These are phyloP conservation scores for Paramarasmius palmivorus DNA, from an alignment of 1,284 basidiomycete genomes.

Conservation along the genomic window DNA sequence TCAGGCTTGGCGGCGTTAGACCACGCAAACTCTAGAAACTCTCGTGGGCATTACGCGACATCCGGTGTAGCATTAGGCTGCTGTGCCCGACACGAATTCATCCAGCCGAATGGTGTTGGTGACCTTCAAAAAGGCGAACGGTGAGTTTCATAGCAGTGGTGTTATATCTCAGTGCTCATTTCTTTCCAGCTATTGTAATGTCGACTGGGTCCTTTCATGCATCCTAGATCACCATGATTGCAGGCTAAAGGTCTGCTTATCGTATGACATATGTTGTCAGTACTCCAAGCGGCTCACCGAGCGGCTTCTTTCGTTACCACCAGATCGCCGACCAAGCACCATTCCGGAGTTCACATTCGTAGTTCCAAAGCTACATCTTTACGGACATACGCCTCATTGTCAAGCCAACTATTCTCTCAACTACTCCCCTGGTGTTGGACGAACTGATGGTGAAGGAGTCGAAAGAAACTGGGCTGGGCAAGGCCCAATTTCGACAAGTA, in stretches of 20 bases:
- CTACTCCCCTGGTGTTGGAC: constrained; percentile 16
- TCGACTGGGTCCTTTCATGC: constrained; percentile 25
- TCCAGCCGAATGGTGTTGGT: constrained; percentile 19
- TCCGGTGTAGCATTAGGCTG: constrained; percentile 21
- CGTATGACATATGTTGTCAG: constrained; percentile 27
- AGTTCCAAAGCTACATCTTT: constrained; percentile 28
- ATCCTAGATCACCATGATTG: neutral
- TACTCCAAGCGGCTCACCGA: constrained; percentile 17
- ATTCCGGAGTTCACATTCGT: neutral
- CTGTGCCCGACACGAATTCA: constrained; percentile 24
- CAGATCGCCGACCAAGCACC: constrained; percentile 2
- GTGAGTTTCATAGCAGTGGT: constrained; percentile 11
- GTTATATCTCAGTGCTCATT: constrained; percentile 5
- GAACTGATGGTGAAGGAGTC: constrained; percentile 30
- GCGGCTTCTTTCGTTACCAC: constrained; percentile 16
- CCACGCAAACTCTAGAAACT: constrained; percentile 14
- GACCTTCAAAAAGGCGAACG: constrained; percentile 24
- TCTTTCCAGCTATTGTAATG: constrained; percentile 24
- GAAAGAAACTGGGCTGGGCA: constrained; percentile 20
- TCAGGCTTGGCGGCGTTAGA: constrained; percentile 16
- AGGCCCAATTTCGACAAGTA: constrained; percentile 17
- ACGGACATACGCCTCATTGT: constrained; percentile 21
- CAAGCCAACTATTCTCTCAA: constrained; percentile 26
- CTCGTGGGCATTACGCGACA: constrained; percentile 10
- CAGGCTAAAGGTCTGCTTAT: constrained; percentile 9